phyloP scores from a whole-genome alignment of 78 protist species.

The Planoprotostelium fungivorum region DNA sequence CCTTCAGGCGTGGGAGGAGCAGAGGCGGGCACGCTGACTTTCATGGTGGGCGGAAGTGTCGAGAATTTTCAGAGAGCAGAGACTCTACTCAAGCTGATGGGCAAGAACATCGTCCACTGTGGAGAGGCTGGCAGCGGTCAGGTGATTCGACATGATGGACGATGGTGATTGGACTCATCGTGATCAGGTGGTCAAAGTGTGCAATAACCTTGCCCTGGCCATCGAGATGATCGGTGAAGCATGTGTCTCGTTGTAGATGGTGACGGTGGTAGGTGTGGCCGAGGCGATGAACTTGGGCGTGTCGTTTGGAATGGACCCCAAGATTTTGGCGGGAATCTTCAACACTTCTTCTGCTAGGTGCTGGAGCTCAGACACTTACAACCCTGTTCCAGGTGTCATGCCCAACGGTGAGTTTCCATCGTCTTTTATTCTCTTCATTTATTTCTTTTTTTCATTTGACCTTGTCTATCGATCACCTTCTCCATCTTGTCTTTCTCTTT shows the following conservation, averaged over 20 bases:
- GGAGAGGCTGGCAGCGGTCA: conserved; percentile 78
- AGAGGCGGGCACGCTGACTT: conserved; percentile 84
- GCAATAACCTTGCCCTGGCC: conserved; percentile 88
- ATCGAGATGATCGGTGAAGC: conserved; percentile 59
- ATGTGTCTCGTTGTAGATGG: background rate
- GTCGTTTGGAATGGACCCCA: conserved; percentile 84
- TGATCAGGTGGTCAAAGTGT: conserved; percentile 83
- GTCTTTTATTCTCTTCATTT: background rate
- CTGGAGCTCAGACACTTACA: conserved; percentile 92
- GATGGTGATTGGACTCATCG: conserved; percentile 75
- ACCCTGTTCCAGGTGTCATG: conserved; percentile 91
- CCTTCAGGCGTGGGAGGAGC: conserved; percentile 70
- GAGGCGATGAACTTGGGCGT: conserved; percentile 90
- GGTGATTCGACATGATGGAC: conserved; percentile 56
- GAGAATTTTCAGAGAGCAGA: conserved; percentile 56
- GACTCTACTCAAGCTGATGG: conserved; percentile 70
- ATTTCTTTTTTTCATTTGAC: too few relatives aligned
- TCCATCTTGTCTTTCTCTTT: background rate
- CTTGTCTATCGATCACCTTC: background rate
- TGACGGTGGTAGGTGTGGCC: conserved; percentile 35
- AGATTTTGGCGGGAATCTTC: conserved; percentile 82
- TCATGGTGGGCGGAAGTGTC: conserved; percentile 87
- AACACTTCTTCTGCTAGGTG: conserved; percentile 88
- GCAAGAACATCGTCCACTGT: conserved; percentile 83
- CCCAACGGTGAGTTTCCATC: conserved; percentile 24